phyloP scores from a whole-genome alignment of 331 rosid species.

The Arachis monticola region DNA sequence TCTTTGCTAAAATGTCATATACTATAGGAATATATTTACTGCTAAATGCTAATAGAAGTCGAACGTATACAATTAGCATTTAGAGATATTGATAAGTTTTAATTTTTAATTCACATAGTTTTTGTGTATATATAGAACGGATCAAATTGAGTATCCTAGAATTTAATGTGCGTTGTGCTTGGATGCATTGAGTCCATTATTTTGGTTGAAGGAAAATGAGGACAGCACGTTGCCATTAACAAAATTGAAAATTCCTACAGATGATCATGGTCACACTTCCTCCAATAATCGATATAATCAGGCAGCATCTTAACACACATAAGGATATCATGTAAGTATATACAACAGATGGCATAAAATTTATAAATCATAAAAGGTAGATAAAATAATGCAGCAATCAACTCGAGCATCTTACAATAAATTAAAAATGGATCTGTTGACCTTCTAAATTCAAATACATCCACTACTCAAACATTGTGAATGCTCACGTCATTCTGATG shows the following conservation, averaged over 20 bases:
- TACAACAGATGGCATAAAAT: neutral
- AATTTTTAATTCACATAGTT: no score
- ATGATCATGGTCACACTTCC: neutral
- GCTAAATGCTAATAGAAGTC: neutral
- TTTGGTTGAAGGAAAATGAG: neutral
- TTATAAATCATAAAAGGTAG: neutral
- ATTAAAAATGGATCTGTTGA: slow-evolving; percentile 7
- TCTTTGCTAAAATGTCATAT: neutral
- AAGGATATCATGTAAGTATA: neutral
- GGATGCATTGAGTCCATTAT: neutral
- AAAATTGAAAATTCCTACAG: neutral
- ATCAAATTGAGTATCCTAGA: slow-evolving; percentile 12
- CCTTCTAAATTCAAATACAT: slow-evolving; percentile 27
- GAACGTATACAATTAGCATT: neutral
- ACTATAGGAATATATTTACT: neutral
- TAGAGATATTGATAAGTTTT: neutral
- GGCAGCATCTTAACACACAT: neutral
- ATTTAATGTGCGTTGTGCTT: neutral
- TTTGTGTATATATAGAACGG: neutral
- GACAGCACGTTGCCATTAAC: slow-evolving; percentile 22
- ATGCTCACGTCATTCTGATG: neutral
- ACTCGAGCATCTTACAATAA: neutral
- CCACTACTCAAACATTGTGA: neutral
- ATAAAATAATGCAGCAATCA: neutral
- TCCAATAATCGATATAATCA: slow-evolving; percentile 9